Percentiles rank a stretch among this genome's conserved stretches.
Evolutionary conservation across 345 rosid genomes (phyloP).

Genomic region (Melaleuca alternifolia): DNA sequence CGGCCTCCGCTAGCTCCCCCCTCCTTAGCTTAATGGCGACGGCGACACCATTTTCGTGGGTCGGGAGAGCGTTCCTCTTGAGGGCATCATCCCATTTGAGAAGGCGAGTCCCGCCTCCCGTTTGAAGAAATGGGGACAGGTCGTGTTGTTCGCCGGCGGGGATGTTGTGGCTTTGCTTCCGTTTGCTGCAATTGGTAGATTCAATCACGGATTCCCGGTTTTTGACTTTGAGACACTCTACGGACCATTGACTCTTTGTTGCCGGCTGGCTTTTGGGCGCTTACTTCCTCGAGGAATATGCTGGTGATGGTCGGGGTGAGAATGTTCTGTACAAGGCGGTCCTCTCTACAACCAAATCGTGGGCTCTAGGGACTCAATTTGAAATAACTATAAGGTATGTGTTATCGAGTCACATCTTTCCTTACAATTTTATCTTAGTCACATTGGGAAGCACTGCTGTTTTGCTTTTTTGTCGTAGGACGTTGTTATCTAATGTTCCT

Average conservation of each 20-base stretch:
- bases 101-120: slow-evolving; percentile 43
- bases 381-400: slow-evolving; percentile 5
- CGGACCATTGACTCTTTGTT: slow-evolving; percentile 91
- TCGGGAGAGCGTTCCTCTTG: slow-evolving; percentile 61
- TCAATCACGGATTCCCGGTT: slow-evolving; percentile 70
- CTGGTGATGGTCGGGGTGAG: slow-evolving; percentile 74
- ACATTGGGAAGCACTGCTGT: slow-evolving; percentile 15
- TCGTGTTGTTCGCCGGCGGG: slow-evolving; percentile 80
- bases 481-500: slow-evolving; percentile 20
- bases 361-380: slow-evolving; percentile 59
- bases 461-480: slow-evolving; percentile 10
- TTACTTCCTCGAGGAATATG: slow-evolving; percentile 83
- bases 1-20: slow-evolving; percentile 10
- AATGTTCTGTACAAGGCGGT: slow-evolving; percentile 63
- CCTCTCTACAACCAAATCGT: slow-evolving; percentile 69
- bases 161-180: slow-evolving; percentile 73
- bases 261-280: slow-evolving; percentile 96
- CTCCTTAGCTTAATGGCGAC: slow-evolving; percentile 2
- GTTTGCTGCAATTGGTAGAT: slow-evolving; percentile 86
- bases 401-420: slow-evolving; percentile 5
- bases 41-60: slow-evolving; percentile 46
- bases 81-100: slow-evolving; percentile 90
- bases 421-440: slow-evolving; percentile 5
- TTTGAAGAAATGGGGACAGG: slow-evolving; percentile 67
- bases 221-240: slow-evolving; percentile 48